phyloP scores from a whole-genome alignment of 805 yeast species.

The Kazachstania taianensis region DNA sequence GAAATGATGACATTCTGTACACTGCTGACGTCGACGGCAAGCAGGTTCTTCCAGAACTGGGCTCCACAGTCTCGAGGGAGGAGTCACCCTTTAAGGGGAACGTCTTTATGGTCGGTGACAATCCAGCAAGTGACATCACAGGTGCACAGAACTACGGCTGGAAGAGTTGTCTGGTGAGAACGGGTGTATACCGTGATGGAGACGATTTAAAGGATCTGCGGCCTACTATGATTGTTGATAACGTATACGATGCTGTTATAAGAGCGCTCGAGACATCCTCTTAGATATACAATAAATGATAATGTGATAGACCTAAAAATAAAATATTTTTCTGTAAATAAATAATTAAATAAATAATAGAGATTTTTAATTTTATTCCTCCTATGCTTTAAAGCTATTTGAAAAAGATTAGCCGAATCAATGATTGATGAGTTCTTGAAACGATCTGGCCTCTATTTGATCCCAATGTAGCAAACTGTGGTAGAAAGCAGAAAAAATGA shows the following conservation, averaged over 20 bases:
- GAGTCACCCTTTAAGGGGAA: slow-evolving; percentile 36
- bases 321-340: no score
- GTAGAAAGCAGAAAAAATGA: no score
- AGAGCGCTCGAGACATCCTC: slow-evolving; percentile 12
- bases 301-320: no score
- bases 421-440: no score
- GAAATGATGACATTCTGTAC: slow-evolving; percentile 1
- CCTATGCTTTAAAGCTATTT: no score
- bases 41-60: slow-evolving; percentile 37
- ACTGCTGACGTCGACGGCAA: not conserved
- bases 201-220: slow-evolving; percentile 32
- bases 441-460: no score
- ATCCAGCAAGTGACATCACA: slow-evolving; percentile 83
- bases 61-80: slow-evolving; percentile 30
- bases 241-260: slow-evolving; percentile 44
- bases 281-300: no score
- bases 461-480: no score
- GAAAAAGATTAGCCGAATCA: no score
- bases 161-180: slow-evolving; percentile 73
- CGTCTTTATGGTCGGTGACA: slow-evolving; percentile 96
- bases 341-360: no score
- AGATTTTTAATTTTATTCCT: no score
- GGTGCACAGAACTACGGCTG: slow-evolving; percentile 88
- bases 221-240: slow-evolving; percentile 42
- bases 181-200: slow-evolving; percentile 73